These are phyloP conservation scores for Kwoniella sp. DNA, from an alignment of 768 basidiomycete species.

Conservation along the genomic window DNA sequence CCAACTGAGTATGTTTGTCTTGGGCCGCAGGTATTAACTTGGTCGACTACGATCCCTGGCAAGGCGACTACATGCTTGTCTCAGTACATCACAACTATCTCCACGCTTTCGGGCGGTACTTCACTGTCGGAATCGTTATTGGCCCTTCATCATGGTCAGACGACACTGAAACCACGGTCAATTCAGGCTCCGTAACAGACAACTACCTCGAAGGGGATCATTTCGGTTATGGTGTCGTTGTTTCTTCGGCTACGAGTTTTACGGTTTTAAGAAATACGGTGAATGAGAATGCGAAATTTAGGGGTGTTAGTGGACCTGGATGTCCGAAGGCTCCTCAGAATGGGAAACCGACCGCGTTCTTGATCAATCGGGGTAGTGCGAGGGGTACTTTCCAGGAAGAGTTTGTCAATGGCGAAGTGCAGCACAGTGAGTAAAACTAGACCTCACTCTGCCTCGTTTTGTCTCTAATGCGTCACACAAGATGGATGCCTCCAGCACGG, in stretches of 20 bases:
- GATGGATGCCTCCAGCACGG: no score
- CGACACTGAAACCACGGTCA: constrained; percentile 54
- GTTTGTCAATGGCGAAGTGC: constrained; percentile 57
- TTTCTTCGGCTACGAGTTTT: constrained; percentile 52
- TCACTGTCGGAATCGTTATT: constrained; percentile 55
- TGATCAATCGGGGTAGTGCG: constrained; percentile 54
- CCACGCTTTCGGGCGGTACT: constrained; percentile 49
- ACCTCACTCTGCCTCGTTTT: no score
- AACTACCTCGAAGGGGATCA: constrained; percentile 52
- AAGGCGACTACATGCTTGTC: constrained; percentile 54
- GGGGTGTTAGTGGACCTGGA: constrained; percentile 42
- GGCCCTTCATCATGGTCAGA: constrained; percentile 56
- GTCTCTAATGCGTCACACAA: no score
- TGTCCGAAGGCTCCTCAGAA: constrained; percentile 55
- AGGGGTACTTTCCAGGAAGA: constrained; percentile 54
- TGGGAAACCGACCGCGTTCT: constrained; percentile 48
- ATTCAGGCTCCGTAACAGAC: constrained; percentile 49
- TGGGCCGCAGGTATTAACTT: constrained; percentile 52
- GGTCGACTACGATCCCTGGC: constrained; percentile 56
- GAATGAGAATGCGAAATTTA: constrained; percentile 44
- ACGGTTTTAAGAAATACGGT: constrained; percentile 50
- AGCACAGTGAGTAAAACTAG: constrained; percentile 55
- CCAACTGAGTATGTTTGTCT: no score
- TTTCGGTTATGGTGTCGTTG: constrained; percentile 56
- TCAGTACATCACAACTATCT: constrained; percentile 52